Evolutionary conservation across 2,329 filamentous ascomycete genomes (phyloP).

Genomic region (Colletotrichum filicis): DNA sequence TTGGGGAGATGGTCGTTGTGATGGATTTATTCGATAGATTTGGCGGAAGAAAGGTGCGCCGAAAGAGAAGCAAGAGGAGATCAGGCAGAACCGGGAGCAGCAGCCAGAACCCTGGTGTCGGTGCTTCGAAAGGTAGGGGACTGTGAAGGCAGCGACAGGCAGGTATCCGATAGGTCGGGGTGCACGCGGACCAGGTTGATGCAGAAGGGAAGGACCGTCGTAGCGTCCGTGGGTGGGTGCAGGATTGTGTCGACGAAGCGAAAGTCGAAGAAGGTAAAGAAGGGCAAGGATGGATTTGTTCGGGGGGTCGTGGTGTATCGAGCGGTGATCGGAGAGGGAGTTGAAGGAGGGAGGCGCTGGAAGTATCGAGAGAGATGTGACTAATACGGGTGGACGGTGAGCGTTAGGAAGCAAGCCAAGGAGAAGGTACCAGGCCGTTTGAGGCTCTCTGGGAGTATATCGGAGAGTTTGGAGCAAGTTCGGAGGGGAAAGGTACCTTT

Average conservation of each 20-base stretch:
- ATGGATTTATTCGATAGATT: neutral
- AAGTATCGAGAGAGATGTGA: constrained; percentile 23
- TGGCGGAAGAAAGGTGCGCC: constrained; percentile 16
- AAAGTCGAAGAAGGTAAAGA: constrained; percentile 10
- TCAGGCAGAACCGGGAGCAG: constrained; percentile 30
- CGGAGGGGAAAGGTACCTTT: constrained; percentile 27
- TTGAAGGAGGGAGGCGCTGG: neutral
- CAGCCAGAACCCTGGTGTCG: constrained; percentile 20
- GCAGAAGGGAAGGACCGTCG: constrained; percentile 28
- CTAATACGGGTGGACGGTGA: constrained; percentile 32
- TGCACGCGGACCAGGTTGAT: constrained; percentile 26
- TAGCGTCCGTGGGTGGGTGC: constrained; percentile 26
- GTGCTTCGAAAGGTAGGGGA: constrained; percentile 39
- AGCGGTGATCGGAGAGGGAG: constrained; percentile 13
- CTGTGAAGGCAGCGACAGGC: constrained; percentile 39
- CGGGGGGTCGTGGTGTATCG: neutral
- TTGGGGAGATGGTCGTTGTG: neutral
- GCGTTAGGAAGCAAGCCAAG: constrained; percentile 26
- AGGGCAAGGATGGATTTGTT: neutral
- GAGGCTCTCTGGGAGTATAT: constrained; percentile 19
- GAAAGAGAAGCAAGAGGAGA: constrained; percentile 36
- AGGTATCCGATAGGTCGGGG: constrained; percentile 46
- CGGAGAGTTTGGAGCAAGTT: constrained; percentile 13
- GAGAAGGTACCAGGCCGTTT: constrained; percentile 22
- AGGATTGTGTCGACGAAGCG: constrained; percentile 23